A percentile compares a stretch with the other conserved stretches of the same genome.
phyloP scores from a whole-genome alignment of 139 green algal species.

The Chlamydomonas sphaeroides region DNA sequence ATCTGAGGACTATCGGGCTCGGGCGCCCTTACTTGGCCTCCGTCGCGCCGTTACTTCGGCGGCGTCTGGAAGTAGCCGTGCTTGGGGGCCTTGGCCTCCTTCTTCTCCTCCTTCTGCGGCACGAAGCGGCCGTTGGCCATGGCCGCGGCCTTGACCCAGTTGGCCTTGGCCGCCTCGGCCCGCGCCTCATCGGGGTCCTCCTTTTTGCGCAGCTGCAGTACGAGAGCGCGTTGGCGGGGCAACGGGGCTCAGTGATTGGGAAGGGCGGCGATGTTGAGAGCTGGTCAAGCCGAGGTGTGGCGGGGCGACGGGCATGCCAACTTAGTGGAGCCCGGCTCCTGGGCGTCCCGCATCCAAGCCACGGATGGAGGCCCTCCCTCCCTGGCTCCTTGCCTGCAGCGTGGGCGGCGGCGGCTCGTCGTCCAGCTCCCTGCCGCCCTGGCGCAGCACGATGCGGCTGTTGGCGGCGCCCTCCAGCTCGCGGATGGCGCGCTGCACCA shows the following conservation, averaged over 20 bases:
- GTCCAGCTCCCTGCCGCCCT: conserved; percentile 4
- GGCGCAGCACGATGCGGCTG: conserved; percentile 18
- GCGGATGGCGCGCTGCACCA: conserved; percentile 1
- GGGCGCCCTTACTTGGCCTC: too few relatives aligned
- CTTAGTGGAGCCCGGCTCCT: too few relatives aligned
- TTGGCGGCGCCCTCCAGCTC: not conserved
- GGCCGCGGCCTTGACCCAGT: conserved; percentile 31
- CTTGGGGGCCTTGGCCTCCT: not conserved
- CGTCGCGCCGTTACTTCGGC: not conserved
- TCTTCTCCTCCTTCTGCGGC: conserved; percentile 27
- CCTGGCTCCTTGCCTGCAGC: too few relatives aligned
- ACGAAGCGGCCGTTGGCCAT: conserved; percentile 32
- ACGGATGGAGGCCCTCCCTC: too few relatives aligned
- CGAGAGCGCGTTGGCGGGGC: too few relatives aligned
- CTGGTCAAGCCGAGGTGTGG: too few relatives aligned
- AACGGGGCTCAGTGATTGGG: too few relatives aligned
- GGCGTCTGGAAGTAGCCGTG: conserved; percentile 32
- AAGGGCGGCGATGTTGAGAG: too few relatives aligned
- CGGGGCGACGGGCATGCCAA: too few relatives aligned
- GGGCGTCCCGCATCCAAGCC: too few relatives aligned
- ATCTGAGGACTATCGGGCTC: too few relatives aligned
- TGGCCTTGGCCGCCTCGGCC: not conserved
- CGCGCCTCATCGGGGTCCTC: not conserved
- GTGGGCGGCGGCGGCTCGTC: not conserved
- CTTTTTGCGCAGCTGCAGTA: too few relatives aligned